These are phyloP conservation scores for Leishmania martiniquensis DNA, from an alignment of 208 protist species.

Conservation along the genomic window DNA sequence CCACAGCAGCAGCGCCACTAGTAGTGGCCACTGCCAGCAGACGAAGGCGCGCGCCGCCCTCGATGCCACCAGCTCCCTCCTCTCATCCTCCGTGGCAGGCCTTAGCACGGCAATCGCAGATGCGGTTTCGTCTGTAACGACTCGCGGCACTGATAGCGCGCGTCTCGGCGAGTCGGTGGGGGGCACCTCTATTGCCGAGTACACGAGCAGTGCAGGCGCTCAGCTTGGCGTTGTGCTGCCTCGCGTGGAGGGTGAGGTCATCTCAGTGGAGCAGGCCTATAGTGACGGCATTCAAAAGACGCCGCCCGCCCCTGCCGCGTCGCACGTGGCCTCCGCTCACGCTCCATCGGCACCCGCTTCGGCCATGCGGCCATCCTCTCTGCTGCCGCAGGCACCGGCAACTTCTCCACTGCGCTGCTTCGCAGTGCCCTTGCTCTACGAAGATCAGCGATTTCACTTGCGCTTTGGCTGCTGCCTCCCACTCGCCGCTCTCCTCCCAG, in stretches of 20 bases:
- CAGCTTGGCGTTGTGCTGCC: conserved; percentile 65
- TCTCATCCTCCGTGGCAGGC: conserved; percentile 13
- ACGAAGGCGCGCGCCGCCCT: conserved; percentile 6
- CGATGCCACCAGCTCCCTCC: conserved; percentile 8
- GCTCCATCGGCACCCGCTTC: neutral
- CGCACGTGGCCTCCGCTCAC: neutral
- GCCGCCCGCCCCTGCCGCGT: neutral
- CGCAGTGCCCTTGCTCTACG: conserved; percentile 64
- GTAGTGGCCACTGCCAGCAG: neutral
- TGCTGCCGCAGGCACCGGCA: neutral
- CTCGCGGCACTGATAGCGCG: neutral
- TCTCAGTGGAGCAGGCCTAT: conserved; percentile 56
- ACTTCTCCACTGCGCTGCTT: conserved; percentile 61
- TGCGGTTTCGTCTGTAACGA: conserved; percentile 18
- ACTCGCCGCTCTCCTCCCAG: conserved; percentile 50
- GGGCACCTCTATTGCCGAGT: neutral
- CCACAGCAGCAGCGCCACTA: neutral
- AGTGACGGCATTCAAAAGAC: neutral
- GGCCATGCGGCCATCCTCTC: neutral
- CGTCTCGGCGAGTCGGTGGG: neutral
- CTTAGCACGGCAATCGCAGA: conserved; percentile 16
- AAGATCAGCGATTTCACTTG: conserved; percentile 68
- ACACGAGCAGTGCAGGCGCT: conserved; percentile 9
- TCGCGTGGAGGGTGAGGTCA: conserved; percentile 59
- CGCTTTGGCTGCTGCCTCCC: conserved; percentile 63